These are phyloP conservation scores for Wickerhamomyces sp. DNA, from an alignment of 1,139 yeast genomes.

Conservation along the genomic window DNA sequence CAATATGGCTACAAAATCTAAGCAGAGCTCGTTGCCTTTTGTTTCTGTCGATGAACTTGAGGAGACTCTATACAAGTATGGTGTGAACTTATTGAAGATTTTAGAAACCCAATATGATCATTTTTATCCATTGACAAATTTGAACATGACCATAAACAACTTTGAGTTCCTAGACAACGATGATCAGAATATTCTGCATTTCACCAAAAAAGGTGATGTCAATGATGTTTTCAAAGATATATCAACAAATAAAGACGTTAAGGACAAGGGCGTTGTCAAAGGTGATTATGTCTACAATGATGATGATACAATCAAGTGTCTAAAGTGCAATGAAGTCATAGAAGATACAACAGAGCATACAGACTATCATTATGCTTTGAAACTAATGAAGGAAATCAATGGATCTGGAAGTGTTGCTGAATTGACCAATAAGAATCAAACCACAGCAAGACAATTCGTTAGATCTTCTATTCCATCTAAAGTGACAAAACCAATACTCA, in stretches of 20 bases:
- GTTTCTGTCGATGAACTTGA: constrained; percentile 31
- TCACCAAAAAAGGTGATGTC: constrained; percentile 14
- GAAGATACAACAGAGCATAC: constrained; percentile 27
- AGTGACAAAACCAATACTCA: constrained; percentile 6
- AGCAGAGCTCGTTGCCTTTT: constrained; percentile 41
- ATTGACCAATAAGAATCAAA: neutral
- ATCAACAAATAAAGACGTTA: neutral
- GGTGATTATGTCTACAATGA: neutral
- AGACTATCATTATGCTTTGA: constrained; percentile 31
- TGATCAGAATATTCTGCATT: constrained; percentile 15
- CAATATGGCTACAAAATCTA: constrained; percentile 29
- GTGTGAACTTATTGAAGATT: constrained; percentile 34
- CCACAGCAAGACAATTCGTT: too few relatives aligned
- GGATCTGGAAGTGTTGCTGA: constrained; percentile 11
- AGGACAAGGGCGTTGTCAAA: neutral
- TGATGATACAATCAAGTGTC: constrained; percentile 8
- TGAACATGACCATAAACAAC: constrained; percentile 48
- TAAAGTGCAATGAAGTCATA: constrained; percentile 15
- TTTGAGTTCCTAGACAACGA: constrained; percentile 40
- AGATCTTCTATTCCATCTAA: neutral
- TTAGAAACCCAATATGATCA: constrained; percentile 30
- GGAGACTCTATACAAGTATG: constrained; percentile 33
- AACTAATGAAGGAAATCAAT: constrained; percentile 24
- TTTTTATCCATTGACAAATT: constrained; percentile 45
- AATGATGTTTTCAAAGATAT: constrained; percentile 7